phyloP scores from a whole-genome alignment of 176 grass and related monocot species.

The Luzula sylvatica region DNA sequence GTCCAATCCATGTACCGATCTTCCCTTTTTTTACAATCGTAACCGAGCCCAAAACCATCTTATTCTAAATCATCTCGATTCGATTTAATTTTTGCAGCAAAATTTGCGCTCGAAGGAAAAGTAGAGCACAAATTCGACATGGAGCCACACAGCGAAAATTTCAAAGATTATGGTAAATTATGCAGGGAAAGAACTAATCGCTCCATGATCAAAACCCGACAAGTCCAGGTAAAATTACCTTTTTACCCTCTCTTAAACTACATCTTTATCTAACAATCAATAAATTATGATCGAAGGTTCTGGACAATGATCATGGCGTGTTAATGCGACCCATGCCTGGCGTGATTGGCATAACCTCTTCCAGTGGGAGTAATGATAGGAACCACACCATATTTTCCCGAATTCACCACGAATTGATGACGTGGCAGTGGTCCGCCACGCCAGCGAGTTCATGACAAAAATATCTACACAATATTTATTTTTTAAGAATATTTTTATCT shows the following conservation, averaged over 20 bases:
- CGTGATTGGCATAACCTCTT: slow-evolving; percentile 52
- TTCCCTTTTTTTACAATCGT: too few species aligned
- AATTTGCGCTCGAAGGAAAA: slow-evolving; percentile 75
- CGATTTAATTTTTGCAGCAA: slow-evolving; percentile 31
- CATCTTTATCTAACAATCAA: too few species aligned
- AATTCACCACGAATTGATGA: too few species aligned
- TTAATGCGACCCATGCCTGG: slow-evolving; percentile 90
- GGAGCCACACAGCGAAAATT: slow-evolving; percentile 86
- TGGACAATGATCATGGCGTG: slow-evolving; percentile 67
- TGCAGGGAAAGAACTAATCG: slow-evolving; percentile 87
- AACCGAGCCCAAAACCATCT: too few species aligned
- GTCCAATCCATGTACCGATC: slow-evolving; percentile 71
- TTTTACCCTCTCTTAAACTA: slow-evolving; percentile 17
- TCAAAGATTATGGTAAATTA: slow-evolving; percentile 68
- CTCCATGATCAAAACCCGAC: slow-evolving; percentile 73
- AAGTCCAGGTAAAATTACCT: slow-evolving; percentile 58
- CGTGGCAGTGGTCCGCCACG: too few species aligned
- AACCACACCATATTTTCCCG: too few species aligned
- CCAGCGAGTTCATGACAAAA: too few species aligned
- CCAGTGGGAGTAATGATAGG: too few species aligned
- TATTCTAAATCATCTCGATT: background rate
- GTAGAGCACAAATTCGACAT: slow-evolving; percentile 92
- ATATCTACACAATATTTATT: too few species aligned
- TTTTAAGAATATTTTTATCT: too few species aligned
- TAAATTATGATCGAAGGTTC: slow-evolving; percentile 36